These are phyloP conservation scores for Golovinomyces cichoracearum DNA, from an alignment of 2,329 filamentous ascomycete species.

Conservation along the genomic window DNA sequence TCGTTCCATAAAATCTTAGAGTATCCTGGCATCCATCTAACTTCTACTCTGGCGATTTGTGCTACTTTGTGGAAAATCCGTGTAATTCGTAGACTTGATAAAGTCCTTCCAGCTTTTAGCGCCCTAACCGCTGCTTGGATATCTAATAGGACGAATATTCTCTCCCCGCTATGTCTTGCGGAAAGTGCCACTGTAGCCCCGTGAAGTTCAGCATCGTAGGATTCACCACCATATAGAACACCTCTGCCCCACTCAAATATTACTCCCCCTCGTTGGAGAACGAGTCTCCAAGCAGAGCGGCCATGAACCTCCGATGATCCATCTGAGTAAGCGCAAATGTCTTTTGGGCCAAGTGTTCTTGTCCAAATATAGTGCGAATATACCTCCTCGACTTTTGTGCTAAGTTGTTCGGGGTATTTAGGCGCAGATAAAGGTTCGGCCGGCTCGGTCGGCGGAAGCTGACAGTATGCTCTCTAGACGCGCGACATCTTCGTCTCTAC, in stretches of 20 bases:
- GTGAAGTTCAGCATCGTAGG: background rate
- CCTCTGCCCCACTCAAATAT: background rate
- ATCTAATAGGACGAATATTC: background rate
- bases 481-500: background rate
- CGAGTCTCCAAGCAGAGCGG: background rate
- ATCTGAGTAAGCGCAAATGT: background rate
- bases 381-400: background rate
- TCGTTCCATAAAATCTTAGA: background rate
- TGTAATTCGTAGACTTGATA: background rate
- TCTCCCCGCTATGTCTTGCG: background rate
- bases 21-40: background rate
- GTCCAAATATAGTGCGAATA: background rate
- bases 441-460: background rate
- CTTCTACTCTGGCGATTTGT: background rate
- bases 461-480: background rate
- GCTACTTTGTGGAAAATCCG: background rate
- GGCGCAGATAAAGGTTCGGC: background rate
- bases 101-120: background rate
- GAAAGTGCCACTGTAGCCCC: background rate
- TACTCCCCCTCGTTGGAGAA: background rate
- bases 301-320: background rate
- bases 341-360: too few species aligned
- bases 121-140: background rate
- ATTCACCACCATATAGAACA: background rate
- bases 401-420: background rate